phyloP scores from a whole-genome alignment of 345 rosid species.

The Eucalyptus paniculata region DNA sequence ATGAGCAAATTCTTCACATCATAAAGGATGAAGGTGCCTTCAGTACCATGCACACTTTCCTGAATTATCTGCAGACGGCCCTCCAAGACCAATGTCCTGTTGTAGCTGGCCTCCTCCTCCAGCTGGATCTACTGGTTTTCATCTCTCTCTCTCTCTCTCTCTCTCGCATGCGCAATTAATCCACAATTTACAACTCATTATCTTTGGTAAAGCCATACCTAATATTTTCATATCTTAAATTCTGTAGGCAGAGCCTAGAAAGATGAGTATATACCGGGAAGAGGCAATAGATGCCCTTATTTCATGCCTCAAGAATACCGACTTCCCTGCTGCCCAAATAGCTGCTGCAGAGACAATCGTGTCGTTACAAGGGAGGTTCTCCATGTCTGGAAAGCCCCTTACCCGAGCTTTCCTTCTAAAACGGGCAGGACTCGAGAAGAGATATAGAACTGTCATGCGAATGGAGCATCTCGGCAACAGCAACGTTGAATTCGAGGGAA shows the following conservation, averaged over 20 bases:
- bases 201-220: not conserved
- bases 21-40: constrained; percentile 45
- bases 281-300: constrained; percentile 61
- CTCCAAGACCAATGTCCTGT: constrained; percentile 33
- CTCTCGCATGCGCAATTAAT: not conserved
- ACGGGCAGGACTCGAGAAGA: constrained; percentile 37
- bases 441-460: constrained; percentile 24
- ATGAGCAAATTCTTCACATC: constrained; percentile 47
- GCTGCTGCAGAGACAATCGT: constrained; percentile 45
- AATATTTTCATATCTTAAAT: not conserved
- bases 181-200: not conserved
- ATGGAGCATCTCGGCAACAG: constrained; percentile 18
- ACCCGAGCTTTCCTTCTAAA: constrained; percentile 40
- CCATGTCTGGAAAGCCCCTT: constrained; percentile 44
- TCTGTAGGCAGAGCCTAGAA: constrained; percentile 55
- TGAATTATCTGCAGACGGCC: constrained; percentile 40
- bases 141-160: not conserved
- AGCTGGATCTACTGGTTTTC: constrained; percentile 61
- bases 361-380: constrained; percentile 52
- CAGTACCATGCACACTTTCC: constrained; percentile 55
- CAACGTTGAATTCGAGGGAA: constrained; percentile 29
- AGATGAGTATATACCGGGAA: constrained; percentile 69
- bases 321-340: constrained; percentile 37
- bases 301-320: constrained; percentile 40
- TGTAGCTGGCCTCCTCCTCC: constrained; percentile 52